Base-by-base conservation (phyloP, 257 asterid species). In the Penstemon newberryi region DNA sequence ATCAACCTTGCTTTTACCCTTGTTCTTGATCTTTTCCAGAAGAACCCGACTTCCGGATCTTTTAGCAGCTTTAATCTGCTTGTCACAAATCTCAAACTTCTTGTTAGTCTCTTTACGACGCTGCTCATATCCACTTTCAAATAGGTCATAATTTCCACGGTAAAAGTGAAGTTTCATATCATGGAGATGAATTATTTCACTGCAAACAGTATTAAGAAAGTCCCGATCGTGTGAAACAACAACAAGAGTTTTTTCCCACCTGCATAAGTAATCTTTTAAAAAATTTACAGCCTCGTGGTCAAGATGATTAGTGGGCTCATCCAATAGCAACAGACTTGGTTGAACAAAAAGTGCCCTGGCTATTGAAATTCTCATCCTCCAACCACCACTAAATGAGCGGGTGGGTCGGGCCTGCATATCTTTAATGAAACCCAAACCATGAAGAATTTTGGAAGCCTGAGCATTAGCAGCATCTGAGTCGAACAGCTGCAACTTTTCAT, bases 401-500 rank as follows among this genome's bases (percentile, higher is more conserved):
- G 91, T 85, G 9, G 83, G 76, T 15, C 91, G 83, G 36, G 40
- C 80, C 75, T 87, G 91, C 95, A 87, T 87, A 40, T 83, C 81
- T 66, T 78, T 83, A n/a, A 86, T 83, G 67, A 87, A 87, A 67
- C 95, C 91, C 80, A 85, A 54, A 39, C 95, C 95, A 54, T 87
- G 84, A 68, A 87, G 86, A 79, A 87, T 87, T 68, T 87, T 85
- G 0, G 91, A 85, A 65, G 95, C 91, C 73, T 83, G 91, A 49
- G 89, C 80, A 80, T 87, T 91, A n/a, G 89, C 91, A 61, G 89
- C 87, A 81, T 85, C 91, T 42, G 87, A 83, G 5, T 87, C 91
- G 86, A 87, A 79, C 58, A 85, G 66, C 77, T 85, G 86, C 79
- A 87, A 68, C 69, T 65, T 74, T 55, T 87, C 95, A 46, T 87